Evolutionary conservation across 2,329 filamentous ascomycete genomes (phyloP), one percentile per base, ranked within the genome.

Genomic region (Kalaharituber pfeilii): DNA sequence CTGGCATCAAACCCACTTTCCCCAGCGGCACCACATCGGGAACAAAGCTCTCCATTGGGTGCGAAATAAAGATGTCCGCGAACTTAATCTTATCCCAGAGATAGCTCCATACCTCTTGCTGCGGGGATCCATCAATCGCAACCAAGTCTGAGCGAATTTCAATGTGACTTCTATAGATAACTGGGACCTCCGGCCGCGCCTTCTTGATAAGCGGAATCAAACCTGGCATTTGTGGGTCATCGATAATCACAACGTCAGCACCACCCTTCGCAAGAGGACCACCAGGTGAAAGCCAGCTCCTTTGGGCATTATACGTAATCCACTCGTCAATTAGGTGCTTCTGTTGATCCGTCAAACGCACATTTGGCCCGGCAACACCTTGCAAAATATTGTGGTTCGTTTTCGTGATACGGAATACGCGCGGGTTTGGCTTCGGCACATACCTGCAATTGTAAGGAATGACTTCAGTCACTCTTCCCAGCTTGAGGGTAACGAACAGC

Each of bases 301-400:
- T 74, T 51, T 79, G 73, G 4, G 84, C 81, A 66, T 89, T 89
- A 11, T 82, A 76, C 11, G 73, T 69, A 54, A 84, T 81, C 85
- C 85, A 91, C 49, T 79, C 75, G 8, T 75, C 75, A 51, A 89
- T 77, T n/a, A 72, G 68, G 1, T 70, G 66, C 62, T 80, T 79
- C 55, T 84, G 77, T 1, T 82, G 75, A 1, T 71, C 62, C 0
- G 74, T 77, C 28, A 89, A 72, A n/a, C 78, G 75, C 61, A 84
- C 75, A 2, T 77, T 75, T 0, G 78, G 76, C 25, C 74, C 72
- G 39, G 79, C 79, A 42, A 88, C 84, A 7, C 84, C 85, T 69
- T 91, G 85, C 2, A 91, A 77, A 59, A 89, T 88, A 68, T 91
- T 91, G 75, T 91, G 85, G 62, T 87, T 83, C 60, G 82, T 87